phyloP scores from a whole-genome alignment of 2,329 filamentous ascomycete genomes.

The Colletotrichum sp. region DNA sequence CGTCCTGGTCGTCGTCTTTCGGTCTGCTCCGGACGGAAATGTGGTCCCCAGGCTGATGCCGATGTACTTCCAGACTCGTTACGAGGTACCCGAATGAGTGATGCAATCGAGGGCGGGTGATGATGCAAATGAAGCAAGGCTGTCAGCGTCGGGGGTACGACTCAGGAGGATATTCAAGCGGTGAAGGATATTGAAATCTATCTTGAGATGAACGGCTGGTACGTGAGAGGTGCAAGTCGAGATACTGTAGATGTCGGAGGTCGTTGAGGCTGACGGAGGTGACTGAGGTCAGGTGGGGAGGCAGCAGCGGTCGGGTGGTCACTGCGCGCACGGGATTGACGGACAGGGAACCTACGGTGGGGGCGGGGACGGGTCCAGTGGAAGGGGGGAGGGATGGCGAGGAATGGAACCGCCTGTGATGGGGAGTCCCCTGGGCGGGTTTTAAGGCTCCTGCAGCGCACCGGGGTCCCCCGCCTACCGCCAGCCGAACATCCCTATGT shows the following conservation, averaged over 20 bases:
- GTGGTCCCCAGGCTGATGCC: neutral
- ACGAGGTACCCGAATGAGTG: neutral
- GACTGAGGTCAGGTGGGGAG: neutral
- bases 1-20: neutral
- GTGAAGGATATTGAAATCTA: neutral
- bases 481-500: neutral
- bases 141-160: neutral
- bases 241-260: neutral
- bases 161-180: neutral
- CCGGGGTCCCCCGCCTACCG: neutral
- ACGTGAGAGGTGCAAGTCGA: neutral
- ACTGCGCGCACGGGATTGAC: neutral
- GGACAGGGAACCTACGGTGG: neutral
- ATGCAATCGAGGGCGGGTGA: neutral
- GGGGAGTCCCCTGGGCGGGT: neutral
- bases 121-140: neutral
- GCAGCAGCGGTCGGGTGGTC: neutral
- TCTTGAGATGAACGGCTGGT: neutral
- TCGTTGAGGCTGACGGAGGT: constrained; percentile 5
- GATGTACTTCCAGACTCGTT: neutral
- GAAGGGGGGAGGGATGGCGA: neutral
- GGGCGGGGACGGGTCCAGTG: neutral
- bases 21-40: neutral
- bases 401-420: neutral
- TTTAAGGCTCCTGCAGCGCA: neutral